Conservation (phyloP, 768 basidiomycete genomes). For the Amanita thiersii region DNA sequence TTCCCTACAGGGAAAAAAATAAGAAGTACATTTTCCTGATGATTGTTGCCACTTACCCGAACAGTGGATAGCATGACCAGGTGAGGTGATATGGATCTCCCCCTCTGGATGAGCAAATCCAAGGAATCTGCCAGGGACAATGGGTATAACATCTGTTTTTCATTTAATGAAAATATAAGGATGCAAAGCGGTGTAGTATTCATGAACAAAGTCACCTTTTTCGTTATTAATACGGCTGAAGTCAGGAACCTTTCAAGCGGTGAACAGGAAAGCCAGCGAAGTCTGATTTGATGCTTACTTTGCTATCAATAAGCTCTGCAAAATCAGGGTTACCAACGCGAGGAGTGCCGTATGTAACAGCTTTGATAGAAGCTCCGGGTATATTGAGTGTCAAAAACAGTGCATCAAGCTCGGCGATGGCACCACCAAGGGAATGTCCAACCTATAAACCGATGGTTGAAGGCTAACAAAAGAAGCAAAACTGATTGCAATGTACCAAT, state of each 20-base stretch:
- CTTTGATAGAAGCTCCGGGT: conserved; percentile 30
- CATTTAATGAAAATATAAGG: neutral
- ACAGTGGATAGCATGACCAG: conserved; percentile 27
- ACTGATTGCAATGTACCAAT: conserved; percentile 20
- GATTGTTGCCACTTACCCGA: conserved; percentile 18
- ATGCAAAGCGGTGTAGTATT: neutral
- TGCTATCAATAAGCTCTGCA: conserved; percentile 39
- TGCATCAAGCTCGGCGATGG: conserved; percentile 43
- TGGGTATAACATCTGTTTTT: conserved; percentile 39
- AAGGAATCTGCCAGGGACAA: conserved; percentile 42
- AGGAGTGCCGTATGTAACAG: conserved; percentile 41
- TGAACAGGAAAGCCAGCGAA: neutral
- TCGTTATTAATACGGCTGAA: conserved; percentile 33
- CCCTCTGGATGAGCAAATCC: conserved; percentile 46
- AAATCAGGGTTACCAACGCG: conserved; percentile 46
- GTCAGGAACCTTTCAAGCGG: conserved; percentile 21
- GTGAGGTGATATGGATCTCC: conserved; percentile 43
- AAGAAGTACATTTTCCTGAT: neutral
- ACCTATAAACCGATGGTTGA: conserved; percentile 18
- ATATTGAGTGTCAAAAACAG: conserved; percentile 40
- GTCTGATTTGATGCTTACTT: conserved; percentile 17
- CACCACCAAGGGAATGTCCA: conserved; percentile 46
- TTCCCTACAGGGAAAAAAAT: conserved; percentile 24
- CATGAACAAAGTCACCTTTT: conserved; percentile 16
- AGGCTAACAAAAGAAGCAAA: conserved; percentile 7